Evolutionary conservation across 306 rosid genomes (phyloP).

Genomic region (Argentina anserina): DNA sequence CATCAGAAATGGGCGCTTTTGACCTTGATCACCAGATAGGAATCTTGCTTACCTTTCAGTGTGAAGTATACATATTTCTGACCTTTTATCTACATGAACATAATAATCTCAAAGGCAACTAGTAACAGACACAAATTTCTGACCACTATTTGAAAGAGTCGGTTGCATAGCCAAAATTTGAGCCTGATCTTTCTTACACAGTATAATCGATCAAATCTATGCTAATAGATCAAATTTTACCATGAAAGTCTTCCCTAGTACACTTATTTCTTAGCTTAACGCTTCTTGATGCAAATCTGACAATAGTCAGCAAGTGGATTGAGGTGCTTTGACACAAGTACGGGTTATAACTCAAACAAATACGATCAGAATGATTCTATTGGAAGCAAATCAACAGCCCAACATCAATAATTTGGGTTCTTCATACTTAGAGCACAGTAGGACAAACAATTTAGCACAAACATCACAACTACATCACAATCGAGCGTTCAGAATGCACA

Average conservation of each 20-base stretch:
- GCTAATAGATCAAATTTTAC: neutral
- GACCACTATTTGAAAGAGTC: neutral
- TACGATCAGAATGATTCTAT: neutral
- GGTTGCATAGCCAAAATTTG: neutral
- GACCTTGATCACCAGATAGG: constrained; percentile 6
- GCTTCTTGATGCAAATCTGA: neutral
- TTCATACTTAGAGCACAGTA: neutral
- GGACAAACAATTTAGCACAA: neutral
- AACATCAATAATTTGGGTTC: neutral
- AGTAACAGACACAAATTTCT: neutral
- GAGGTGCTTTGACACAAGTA: neutral
- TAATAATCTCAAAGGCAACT: neutral
- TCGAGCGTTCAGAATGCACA: neutral
- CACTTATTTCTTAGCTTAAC: neutral
- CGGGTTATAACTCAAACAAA: neutral
- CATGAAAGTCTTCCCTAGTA: neutral
- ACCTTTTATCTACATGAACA: neutral
- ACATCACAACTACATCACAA: neutral
- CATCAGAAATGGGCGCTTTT: constrained; percentile 2
- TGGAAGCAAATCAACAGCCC: neutral
- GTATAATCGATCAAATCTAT: neutral
- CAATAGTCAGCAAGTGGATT: neutral
- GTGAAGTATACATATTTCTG: neutral
- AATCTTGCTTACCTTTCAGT: constrained; percentile 4
- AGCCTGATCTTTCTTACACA: neutral